Evolutionary conservation across 2,329 filamentous ascomycete species (phyloP), one percentile per base, ranked within the genome.

Genomic region (Hypoxylon sp.): DNA sequence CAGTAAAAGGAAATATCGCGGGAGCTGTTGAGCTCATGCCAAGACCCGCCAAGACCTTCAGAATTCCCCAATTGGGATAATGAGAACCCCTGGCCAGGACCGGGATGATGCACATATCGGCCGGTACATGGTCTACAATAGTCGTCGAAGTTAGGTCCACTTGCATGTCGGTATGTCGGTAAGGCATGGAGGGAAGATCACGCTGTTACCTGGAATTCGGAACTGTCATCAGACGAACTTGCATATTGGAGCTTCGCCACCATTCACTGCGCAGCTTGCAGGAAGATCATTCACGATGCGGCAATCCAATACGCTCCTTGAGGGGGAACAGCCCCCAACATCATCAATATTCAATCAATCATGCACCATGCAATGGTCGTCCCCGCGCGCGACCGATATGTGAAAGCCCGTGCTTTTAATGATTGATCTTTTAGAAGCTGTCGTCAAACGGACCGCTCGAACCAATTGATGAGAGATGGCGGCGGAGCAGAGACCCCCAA

Each of bases 151-250:
- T 60, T 45, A 21, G 55, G 45, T 59, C 53, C 53, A 56, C 43
- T 55, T 28, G 43, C 56, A 62, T 67, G 49, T 55, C 60, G 45
- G 25, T 56, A 56, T 56, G 60, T 60, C 49, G 57, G 65, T 53
- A 64, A 58, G 67, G 67, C 50, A 64, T 36, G 51, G 63, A 52
- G 17, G 46, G 67, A 63, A 67, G 67, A 63, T 65, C 67, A 69
- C 53, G 57, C 63, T 65, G 63, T 69, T 71, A 69, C 68, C 68
- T 69, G 68, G 68, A 60, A 67, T 64, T 48, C 68, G 66, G 68
- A 71, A 69, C 60, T 67, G 60, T 66, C 63, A 65, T 66, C 62
- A 63, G 59, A 63, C 55, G 60, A 60, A 63, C 65, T 53, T 65
- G 60, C 66, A 69, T 65, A 67, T 56, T 43, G 41, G 11, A 49